phyloP scores from a whole-genome alignment of 1,139 yeast species.

The Scheffersomyces titani region DNA sequence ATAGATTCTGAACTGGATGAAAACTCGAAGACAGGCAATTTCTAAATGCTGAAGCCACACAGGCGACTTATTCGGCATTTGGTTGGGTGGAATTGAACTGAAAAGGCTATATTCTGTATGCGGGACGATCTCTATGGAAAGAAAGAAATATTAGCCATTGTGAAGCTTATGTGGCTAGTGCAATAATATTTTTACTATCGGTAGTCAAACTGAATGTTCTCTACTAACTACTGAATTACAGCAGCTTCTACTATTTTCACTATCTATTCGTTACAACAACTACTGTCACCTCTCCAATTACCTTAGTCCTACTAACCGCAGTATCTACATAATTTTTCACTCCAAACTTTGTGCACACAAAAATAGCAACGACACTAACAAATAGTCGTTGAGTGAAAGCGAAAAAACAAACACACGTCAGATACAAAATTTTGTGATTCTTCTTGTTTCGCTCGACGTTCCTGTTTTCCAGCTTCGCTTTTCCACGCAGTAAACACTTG shows the following conservation, averaged over 20 bases:
- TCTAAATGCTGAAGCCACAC: neutral
- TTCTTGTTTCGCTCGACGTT: neutral
- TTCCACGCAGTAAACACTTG: neutral
- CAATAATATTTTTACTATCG: neutral
- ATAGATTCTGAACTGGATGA: neutral
- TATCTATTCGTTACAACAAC: neutral
- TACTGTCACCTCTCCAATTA: too few species aligned
- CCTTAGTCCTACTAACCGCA: neutral
- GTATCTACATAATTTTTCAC: neutral
- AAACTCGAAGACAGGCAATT: neutral
- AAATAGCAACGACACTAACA: neutral
- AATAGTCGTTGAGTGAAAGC: neutral
- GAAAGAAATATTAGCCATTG: neutral
- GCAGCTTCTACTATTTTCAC: neutral
- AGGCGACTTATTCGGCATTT: neutral
- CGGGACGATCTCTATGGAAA: neutral
- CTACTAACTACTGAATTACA: neutral
- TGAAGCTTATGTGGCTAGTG: too few species aligned
- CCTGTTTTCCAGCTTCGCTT: neutral
- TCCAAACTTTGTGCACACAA: neutral
- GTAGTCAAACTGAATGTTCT: neutral
- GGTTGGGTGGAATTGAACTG: neutral
- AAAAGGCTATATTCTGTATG: neutral
- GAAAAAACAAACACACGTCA: neutral
- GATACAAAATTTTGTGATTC: neutral